These are phyloP conservation scores for Fusarium sp. DNA, from an alignment of 2,329 filamentous ascomycete genomes.

Conservation along the genomic window DNA sequence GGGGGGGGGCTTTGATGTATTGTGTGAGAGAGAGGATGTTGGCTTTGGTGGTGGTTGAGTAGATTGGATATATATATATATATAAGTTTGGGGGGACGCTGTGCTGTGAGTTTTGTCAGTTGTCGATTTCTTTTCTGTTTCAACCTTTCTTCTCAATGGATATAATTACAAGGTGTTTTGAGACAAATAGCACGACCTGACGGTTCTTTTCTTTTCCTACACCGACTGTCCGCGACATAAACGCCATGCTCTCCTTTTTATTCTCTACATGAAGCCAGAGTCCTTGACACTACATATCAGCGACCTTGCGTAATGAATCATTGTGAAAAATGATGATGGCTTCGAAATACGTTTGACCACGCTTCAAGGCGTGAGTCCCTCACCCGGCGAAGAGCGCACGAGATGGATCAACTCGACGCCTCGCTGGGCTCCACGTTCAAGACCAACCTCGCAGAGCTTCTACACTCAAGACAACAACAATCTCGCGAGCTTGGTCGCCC, in stretches of 20 bases:
- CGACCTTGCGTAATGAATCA: not conserved
- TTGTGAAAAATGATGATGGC: not conserved
- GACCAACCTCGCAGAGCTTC: conserved; percentile 16
- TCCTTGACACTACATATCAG: conserved; percentile 8
- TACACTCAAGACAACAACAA: not conserved
- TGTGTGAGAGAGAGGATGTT: not conserved
- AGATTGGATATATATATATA: conserved; percentile 13
- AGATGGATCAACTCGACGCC: not conserved
- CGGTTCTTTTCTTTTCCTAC: not conserved
- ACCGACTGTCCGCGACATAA: not conserved
- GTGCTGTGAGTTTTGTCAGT: conserved; percentile 5
- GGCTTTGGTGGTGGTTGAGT: conserved; percentile 1
- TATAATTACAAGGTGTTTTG: not conserved
- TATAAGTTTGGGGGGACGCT: conserved; percentile 13
- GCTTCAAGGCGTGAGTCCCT: conserved; percentile 19
- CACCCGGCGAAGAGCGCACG: conserved; percentile 13
- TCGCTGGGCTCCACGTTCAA: conserved; percentile 34
- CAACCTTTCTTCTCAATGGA: not conserved
- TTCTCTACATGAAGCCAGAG: conserved; percentile 18
- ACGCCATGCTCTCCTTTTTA: conserved; percentile 2
- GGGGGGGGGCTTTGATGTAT: not conserved
- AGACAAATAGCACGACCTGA: not conserved
- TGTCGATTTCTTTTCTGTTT: not conserved
- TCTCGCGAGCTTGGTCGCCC: conserved; percentile 19
- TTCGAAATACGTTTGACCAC: conserved; percentile 26